Conservation (phyloP, 1,139 yeast species). For the Lodderomyces jiufengensis region DNA sequence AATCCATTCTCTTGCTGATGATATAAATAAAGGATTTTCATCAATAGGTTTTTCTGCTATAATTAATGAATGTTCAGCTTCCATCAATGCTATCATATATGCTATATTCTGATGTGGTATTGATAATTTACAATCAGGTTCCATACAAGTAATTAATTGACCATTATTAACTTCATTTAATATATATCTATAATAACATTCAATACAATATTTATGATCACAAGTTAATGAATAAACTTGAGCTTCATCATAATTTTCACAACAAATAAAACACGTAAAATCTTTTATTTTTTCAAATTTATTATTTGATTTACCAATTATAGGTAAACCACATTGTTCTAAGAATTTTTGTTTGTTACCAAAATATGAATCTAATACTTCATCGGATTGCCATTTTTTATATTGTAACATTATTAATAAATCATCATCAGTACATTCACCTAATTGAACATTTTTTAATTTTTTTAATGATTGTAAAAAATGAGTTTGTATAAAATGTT, state of each 20-base stretch:
- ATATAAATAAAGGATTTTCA: constrained; percentile 18
- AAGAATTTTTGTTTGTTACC: constrained; percentile 47
- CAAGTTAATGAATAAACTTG: constrained; percentile 58
- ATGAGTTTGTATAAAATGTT: constrained; percentile 21
- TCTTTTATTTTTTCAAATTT: constrained; percentile 19
- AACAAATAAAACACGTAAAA: constrained; percentile 66
- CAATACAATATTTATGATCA: constrained; percentile 63
- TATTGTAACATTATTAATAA: constrained; percentile 52
- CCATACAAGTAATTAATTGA: constrained; percentile 65
- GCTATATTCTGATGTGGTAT: constrained; percentile 33
- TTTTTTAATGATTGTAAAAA: constrained; percentile 19
- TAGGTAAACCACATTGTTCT: constrained; percentile 46
- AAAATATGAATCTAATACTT: constrained; percentile 64
- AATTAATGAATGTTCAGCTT: constrained; percentile 6
- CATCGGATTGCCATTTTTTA: constrained; percentile 73
- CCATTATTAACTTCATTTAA: constrained; percentile 50
- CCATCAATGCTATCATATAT: constrained; percentile 13
- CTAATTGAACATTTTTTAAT: constrained; percentile 25
- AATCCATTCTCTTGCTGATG: constrained; percentile 48
- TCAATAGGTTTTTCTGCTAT: constrained; percentile 8
- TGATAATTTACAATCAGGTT: constrained; percentile 30
- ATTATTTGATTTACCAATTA: constrained; percentile 15
- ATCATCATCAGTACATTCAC: constrained; percentile 36
- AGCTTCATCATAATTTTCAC: constrained; percentile 45
- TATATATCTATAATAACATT: constrained; percentile 65